Evolutionary conservation across 2,329 filamentous ascomycete species (phyloP).

Genomic region (Pseudogymnoascus pannorum): DNA sequence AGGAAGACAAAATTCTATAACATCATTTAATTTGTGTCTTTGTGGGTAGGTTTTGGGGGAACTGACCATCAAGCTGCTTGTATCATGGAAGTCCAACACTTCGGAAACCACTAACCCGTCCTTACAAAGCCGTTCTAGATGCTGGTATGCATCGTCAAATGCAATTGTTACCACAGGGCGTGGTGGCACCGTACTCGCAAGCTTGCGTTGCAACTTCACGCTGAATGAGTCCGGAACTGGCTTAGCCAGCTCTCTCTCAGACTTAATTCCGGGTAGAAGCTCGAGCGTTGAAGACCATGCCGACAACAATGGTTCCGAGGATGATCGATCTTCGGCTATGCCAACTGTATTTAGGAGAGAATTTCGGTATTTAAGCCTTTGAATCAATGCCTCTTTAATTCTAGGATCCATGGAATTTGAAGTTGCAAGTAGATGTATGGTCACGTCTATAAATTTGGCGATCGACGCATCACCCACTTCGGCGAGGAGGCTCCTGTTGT

Average conservation of each 20-base stretch:
- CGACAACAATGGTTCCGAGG: conserved; percentile 29
- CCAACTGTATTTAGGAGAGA: conserved; percentile 48
- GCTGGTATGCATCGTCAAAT: conserved; percentile 62
- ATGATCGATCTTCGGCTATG: conserved; percentile 44
- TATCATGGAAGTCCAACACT: conserved; percentile 59
- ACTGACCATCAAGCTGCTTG: conserved; percentile 62
- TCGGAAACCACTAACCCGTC: conserved; percentile 64
- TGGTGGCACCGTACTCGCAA: conserved; percentile 90
- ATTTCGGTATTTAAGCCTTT: conserved; percentile 60
- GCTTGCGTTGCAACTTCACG: conserved; percentile 77
- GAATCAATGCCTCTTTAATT: conserved; percentile 48
- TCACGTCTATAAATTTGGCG: conserved; percentile 27
- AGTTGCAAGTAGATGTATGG: conserved; percentile 23
- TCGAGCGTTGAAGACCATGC: conserved; percentile 35
- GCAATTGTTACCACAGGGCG: conserved; percentile 76
- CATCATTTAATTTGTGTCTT: conserved; percentile 10
- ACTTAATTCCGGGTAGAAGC: conserved; percentile 47
- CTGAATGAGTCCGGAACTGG: conserved; percentile 76
- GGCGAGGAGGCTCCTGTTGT: conserved; percentile 69
- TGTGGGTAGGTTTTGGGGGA: conserved; percentile 5
- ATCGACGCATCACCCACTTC: conserved; percentile 44
- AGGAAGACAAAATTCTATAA: conserved; percentile 61
- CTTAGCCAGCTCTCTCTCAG: conserved; percentile 54
- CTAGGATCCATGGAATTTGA: conserved; percentile 26
- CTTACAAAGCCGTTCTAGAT: conserved; percentile 62